Conservation (phyloP, 139 green algal genomes). For the Chlamydomonas sphaeroides region DNA sequence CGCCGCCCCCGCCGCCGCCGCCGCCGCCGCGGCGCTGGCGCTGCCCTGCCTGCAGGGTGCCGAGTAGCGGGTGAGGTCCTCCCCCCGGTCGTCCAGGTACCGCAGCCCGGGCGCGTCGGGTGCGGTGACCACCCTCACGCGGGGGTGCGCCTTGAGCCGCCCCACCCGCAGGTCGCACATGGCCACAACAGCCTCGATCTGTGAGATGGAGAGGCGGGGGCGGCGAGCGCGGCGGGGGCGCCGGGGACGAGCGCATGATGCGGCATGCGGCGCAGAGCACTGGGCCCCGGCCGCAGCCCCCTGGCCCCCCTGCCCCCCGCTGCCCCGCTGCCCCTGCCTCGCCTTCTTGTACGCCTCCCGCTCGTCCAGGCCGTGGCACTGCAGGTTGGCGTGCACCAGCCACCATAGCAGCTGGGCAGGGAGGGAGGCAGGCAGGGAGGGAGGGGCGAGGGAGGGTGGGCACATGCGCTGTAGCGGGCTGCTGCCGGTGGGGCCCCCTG, state of each 20-base stretch:
- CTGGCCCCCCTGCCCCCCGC: neutral
- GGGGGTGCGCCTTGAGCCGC: neutral
- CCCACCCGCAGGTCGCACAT: slow-evolving; percentile 18
- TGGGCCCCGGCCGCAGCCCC: neutral
- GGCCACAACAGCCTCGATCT: slow-evolving; percentile 21
- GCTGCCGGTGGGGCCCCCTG: no score
- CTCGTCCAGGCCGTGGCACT: slow-evolving; percentile 16
- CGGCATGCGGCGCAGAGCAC: neutral
- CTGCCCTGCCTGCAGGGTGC: neutral
- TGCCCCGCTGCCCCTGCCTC: no score
- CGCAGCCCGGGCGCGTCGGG: neutral
- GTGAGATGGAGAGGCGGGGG: neutral
- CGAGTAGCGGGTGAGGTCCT: neutral
- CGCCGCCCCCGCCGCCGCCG: no score
- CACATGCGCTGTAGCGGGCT: no score
- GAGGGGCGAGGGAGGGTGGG: no score
- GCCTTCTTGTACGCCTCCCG: slow-evolving; percentile 5
- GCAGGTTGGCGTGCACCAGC: slow-evolving; percentile 20
- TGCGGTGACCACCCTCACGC: neutral
- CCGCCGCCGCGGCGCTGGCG: neutral
- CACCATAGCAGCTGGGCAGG: slow-evolving; percentile 38
- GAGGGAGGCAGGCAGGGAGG: no score
- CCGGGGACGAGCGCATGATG: neutral
- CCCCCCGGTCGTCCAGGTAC: neutral
- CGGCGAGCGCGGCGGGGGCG: neutral